phyloP scores from a whole-genome alignment of 2,329 filamentous ascomycete genomes.

The Pseudogymnoascus verrucosus region DNA sequence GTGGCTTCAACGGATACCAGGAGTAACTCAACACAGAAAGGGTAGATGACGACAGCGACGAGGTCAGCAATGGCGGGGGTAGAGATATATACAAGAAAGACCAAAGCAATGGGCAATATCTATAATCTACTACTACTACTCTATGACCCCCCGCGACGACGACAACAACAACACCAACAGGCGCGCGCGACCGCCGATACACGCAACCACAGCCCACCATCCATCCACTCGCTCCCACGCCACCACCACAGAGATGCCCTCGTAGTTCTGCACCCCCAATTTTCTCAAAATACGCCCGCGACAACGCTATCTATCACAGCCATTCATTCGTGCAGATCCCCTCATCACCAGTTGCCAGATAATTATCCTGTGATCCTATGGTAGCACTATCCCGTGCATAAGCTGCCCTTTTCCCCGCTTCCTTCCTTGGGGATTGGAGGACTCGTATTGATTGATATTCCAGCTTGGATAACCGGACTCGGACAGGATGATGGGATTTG shows the following conservation, averaged over 20 bases:
- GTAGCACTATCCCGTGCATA: background rate
- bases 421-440: background rate
- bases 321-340: slow-evolving; percentile 2
- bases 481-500: background rate
- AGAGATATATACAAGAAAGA: background rate
- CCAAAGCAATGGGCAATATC: background rate
- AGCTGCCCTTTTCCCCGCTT: background rate
- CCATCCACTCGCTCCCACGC: slow-evolving; percentile 3
- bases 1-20: background rate
- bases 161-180: slow-evolving; percentile 1
- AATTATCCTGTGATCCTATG: background rate
- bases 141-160: background rate
- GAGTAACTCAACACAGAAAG: background rate
- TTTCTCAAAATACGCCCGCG: background rate
- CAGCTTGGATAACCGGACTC: background rate
- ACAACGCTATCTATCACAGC: background rate
- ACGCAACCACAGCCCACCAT: slow-evolving; percentile 6
- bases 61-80: background rate
- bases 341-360: background rate
- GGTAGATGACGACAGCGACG: background rate
- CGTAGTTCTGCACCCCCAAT: background rate
- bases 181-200: background rate
- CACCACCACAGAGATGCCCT: slow-evolving; percentile 2
- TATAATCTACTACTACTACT: background rate
- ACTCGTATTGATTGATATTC: background rate